phyloP scores from a whole-genome alignment of 1,139 yeast genomes.

The Blastobotrys petasosporus region DNA sequence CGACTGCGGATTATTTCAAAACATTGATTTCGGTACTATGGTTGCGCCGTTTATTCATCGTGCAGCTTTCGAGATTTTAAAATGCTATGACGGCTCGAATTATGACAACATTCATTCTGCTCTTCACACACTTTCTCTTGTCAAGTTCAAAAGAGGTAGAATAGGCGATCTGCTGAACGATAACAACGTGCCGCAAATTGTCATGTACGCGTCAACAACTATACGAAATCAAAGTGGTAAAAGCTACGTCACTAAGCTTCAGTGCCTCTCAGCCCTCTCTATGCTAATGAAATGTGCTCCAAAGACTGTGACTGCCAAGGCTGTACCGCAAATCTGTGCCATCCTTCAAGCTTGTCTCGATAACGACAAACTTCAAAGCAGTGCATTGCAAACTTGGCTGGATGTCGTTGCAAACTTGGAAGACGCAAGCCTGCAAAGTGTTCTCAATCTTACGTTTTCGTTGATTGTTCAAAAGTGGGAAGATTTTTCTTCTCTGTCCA shows the following conservation, averaged over 20 bases:
- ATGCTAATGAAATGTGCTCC: constrained; percentile 60
- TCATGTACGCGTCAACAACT: constrained; percentile 72
- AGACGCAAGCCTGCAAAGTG: constrained; percentile 47
- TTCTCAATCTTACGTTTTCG: constrained; percentile 53
- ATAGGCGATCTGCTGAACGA: constrained; percentile 16
- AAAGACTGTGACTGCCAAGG: constrained; percentile 53
- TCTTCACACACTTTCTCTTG: constrained; percentile 16
- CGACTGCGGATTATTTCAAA: constrained; percentile 26
- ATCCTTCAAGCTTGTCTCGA: constrained; percentile 80
- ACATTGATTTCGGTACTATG: constrained; percentile 24
- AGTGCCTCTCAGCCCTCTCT: constrained; percentile 68
- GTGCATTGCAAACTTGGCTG: constrained; percentile 65
- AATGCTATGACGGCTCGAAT: constrained; percentile 21
- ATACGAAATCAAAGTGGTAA: constrained; percentile 70
- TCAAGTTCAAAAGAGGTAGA: constrained; percentile 11
- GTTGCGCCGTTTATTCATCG: constrained; percentile 34
- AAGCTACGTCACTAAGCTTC: constrained; percentile 65
- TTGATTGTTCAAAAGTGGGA: constrained; percentile 61
- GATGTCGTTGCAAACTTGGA: constrained; percentile 40
- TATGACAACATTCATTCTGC: constrained; percentile 18
- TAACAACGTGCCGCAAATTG: constrained; percentile 56
- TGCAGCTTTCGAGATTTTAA: constrained; percentile 32
- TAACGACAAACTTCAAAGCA: constrained; percentile 51
- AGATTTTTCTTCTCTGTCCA: constrained; percentile 26
- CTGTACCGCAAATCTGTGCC: constrained; percentile 83